Evolutionary conservation across 495 filamentous ascomycete species (phyloP).

Genomic region (Tuber aestivum): DNA sequence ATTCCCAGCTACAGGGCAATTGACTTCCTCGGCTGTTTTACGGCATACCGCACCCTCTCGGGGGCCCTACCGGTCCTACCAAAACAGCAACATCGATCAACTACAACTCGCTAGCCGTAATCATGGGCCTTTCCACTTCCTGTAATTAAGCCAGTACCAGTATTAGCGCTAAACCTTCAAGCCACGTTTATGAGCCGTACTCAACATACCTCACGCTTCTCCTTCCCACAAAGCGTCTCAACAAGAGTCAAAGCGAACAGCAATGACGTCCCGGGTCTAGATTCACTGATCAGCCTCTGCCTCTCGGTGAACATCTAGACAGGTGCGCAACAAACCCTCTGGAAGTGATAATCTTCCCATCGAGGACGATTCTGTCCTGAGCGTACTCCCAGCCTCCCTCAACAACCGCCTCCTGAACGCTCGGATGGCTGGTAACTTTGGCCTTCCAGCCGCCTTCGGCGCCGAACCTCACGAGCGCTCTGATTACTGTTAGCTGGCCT

Average conservation of each 20-base stretch:
- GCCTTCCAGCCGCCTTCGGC: slow-evolving; percentile 18
- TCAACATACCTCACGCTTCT: slow-evolving; percentile 22
- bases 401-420: slow-evolving; percentile 29
- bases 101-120: slow-evolving; percentile 17
- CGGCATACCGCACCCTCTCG: neutral
- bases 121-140: slow-evolving; percentile 33
- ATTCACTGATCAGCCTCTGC: neutral
- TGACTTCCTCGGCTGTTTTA: neutral
- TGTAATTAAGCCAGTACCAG: neutral
- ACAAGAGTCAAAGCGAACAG: slow-evolving; percentile 35
- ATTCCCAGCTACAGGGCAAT: neutral
- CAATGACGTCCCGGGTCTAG: slow-evolving; percentile 28
- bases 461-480: neutral
- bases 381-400: slow-evolving; percentile 29
- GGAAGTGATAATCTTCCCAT: slow-evolving; percentile 30
- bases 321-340: slow-evolving; percentile 16
- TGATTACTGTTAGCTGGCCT: neutral
- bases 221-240: slow-evolving; percentile 25
- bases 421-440: slow-evolving; percentile 34
- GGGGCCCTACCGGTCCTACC: neutral
- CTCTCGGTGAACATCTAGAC: neutral
- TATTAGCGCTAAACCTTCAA: slow-evolving; percentile 7
- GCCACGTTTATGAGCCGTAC: neutral
- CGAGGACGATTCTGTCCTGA: slow-evolving; percentile 27
- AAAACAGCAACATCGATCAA: neutral